Evolutionary conservation across 1,139 yeast species (phyloP).

Genomic region (Taiozyma sp.): DNA sequence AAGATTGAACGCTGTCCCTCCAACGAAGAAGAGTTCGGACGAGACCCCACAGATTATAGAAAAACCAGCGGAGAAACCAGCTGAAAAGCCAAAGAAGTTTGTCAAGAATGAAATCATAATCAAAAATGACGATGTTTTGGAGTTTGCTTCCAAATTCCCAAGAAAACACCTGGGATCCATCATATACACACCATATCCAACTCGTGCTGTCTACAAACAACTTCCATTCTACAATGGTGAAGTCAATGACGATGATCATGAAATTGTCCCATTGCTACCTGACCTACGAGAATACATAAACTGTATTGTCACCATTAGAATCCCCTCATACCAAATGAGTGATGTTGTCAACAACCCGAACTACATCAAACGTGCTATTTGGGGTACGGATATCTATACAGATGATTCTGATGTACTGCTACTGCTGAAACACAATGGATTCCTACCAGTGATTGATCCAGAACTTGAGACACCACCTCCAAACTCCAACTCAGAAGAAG

Average conservation of each 20-base stretch:
- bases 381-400: slow-evolving; percentile 94
- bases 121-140: slow-evolving; percentile 39
- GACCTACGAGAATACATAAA: slow-evolving; percentile 48
- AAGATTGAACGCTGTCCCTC: slow-evolving; percentile 19
- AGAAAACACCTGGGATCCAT: slow-evolving; percentile 55
- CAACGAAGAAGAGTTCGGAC: slow-evolving; percentile 5
- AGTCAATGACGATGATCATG: slow-evolving; percentile 2
- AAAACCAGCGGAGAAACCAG: not conserved
- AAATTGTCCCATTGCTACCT: slow-evolving; percentile 35
- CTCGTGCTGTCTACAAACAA: slow-evolving; percentile 27
- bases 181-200: slow-evolving; percentile 52
- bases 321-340: slow-evolving; percentile 41
- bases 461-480: slow-evolving; percentile 20
- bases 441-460: slow-evolving; percentile 39
- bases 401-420: slow-evolving; percentile 87
- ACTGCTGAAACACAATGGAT: slow-evolving; percentile 70
- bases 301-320: slow-evolving; percentile 53
- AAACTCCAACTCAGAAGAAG: slow-evolving; percentile 4
- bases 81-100: slow-evolving; percentile 2
- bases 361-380: slow-evolving; percentile 50
- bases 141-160: slow-evolving; percentile 39
- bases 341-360: slow-evolving; percentile 26
- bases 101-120: slow-evolving; percentile 27
- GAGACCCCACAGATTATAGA: not conserved
- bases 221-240: slow-evolving; percentile 7